Base-by-base conservation (phyloP, 805 yeast species). In the Pichia occidentalis region DNA sequence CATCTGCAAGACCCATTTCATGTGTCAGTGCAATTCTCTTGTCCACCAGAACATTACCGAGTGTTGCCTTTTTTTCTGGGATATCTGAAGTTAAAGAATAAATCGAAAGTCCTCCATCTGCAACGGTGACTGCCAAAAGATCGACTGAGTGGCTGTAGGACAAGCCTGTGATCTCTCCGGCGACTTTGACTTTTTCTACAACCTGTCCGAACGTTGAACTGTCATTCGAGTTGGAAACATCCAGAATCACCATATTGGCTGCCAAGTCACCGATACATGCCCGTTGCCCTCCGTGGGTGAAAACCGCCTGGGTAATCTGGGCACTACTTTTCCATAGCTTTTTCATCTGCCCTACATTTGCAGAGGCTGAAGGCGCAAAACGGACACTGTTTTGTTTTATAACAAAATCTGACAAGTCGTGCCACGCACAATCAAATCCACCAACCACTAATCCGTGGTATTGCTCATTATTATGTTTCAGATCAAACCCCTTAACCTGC, bases 241-340 rank as follows among this genome's bases (percentile, higher is more conserved):
- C 75, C 1, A 77, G 54, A 3, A 80, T 51, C 2, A 65, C 61
- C 29, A 82, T 56, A 39, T 75, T 75, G 30, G 71, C 69, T 45
- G 76, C 82, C 46, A 80, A 84, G 27, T 90, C 88, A 19, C 80
- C 87, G 42, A 76, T 68, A 1, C 77, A 63, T 1, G 69, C 63
- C 52, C 74, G 63, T 24, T 71, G 68, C 0, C 82, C 86, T 35
- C 71, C 74, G 47, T 81, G 83, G 17, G 80, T 73, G 49, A 76
- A 71, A 11, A 60, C 61, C 7, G 73, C 67, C 45, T 73, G 79
- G 44, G 83, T 60, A 17, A 77, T 37, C 7, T 32, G 24, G 7
- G 42, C 33, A n/a, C 40, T 30, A 30, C 42, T 45, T 19, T 45
- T 45, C 32, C 39, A 36, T 17, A 45, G n/a, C 2, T 26, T 24